phyloP scores from a whole-genome alignment of 331 rosid genomes.

The Malus hybrid region DNA sequence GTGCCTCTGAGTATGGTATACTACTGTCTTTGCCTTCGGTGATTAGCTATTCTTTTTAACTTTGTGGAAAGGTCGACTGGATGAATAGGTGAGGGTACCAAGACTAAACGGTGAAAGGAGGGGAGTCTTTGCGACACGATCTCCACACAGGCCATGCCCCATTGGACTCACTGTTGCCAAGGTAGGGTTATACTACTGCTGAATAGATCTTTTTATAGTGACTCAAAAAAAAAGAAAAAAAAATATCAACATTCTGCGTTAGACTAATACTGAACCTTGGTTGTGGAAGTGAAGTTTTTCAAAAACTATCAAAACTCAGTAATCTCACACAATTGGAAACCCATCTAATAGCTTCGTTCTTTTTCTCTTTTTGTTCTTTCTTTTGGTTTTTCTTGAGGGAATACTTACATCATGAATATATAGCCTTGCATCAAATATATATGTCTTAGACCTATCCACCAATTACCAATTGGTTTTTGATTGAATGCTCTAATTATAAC shows the following conservation, averaged over 20 bases:
- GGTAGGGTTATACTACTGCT: conserved; percentile 35
- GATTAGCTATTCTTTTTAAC: conserved; percentile 20
- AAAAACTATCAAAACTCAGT: neutral
- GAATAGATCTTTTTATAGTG: neutral
- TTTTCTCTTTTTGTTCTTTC: no score
- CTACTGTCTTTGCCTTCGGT: conserved; percentile 1
- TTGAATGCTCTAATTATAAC: neutral
- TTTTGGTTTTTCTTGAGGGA: neutral
- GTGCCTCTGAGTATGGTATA: conserved; percentile 17
- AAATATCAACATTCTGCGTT: neutral
- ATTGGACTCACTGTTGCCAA: conserved; percentile 93
- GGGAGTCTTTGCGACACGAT: conserved; percentile 91
- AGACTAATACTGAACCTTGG: neutral
- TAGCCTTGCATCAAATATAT: neutral
- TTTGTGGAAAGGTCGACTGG: conserved; percentile 29
- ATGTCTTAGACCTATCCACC: neutral
- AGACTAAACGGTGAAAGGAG: conserved; percentile 74
- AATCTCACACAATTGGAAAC: neutral
- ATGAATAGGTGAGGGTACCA: conserved; percentile 87
- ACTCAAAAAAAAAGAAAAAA: neutral
- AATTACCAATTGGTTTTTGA: neutral
- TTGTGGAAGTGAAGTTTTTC: neutral
- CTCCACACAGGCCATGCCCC: conserved; percentile 97
- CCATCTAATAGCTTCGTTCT: neutral
- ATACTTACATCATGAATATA: neutral